Conservation (phyloP, 129 eudicot species). For the Flaveria trinervia region DNA sequence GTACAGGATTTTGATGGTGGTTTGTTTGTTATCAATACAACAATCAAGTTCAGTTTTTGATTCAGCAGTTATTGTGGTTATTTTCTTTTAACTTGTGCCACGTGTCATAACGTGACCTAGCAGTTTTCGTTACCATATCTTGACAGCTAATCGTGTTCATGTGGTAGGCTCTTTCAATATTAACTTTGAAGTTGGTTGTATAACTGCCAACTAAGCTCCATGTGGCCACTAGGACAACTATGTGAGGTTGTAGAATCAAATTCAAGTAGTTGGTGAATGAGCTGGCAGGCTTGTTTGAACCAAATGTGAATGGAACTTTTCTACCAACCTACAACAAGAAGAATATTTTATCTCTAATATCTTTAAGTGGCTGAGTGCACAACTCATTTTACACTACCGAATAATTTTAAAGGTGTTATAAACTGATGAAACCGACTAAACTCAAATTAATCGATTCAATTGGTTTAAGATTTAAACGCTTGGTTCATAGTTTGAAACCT, state of each 20-base stretch:
- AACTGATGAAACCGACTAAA: neutral
- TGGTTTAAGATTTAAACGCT: neutral
- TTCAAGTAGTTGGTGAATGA: constrained; percentile 12
- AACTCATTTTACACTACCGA: neutral
- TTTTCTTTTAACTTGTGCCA: neutral
- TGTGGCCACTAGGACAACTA: constrained; percentile 16
- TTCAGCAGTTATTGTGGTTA: neutral
- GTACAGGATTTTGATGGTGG: neutral
- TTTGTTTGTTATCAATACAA: neutral
- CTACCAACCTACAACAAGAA: constrained; percentile 6
- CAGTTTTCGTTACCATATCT: neutral
- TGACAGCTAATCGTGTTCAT: constrained; percentile 8
- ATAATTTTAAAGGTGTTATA: neutral
- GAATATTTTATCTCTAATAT: neutral
- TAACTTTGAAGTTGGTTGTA: neutral
- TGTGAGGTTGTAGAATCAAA: constrained; percentile 15
- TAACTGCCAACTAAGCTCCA: neutral
- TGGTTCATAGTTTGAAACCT: neutral
- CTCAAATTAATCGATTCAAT: too few relatives aligned
- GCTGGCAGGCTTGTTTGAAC: constrained; percentile 9
- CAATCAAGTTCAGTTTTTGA: neutral
- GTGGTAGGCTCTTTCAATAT: constrained; percentile 8
- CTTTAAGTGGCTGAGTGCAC: neutral
- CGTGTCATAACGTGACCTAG: neutral
- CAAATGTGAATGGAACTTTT: neutral